Evolutionary conservation across 768 basidiomycete species (phyloP), one percentile per base, ranked within the genome.

Genomic region (Boletus insuetus): DNA sequence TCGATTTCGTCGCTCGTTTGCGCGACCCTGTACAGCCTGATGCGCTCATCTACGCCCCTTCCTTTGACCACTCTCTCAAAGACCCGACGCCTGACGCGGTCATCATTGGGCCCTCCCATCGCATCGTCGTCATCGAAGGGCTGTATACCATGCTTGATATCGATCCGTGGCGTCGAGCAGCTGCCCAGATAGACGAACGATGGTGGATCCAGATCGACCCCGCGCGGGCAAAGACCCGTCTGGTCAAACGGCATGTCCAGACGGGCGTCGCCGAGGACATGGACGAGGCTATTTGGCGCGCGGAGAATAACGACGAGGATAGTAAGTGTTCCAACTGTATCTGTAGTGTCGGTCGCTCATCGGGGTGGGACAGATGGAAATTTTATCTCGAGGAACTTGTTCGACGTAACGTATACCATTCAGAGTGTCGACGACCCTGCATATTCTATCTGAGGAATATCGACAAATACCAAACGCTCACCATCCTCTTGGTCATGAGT

Each of bases 61-160:
- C 90, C 0, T 98, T 97, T 69, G 83, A 86, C 50, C 95, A 97
- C 68, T 82, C 90, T 1, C 68, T 90, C 49, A 98, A 96, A 66
- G 95, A 98, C 65, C 94, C 94, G 0, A 75, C 75, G 0, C 80
- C 82, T 4, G 77, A 85, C 43, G 80, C 83, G 1, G 67, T 87
- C 24, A 65, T 74, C 4, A 79, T 98, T 26, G 63, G 74, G 24
- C 82, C 86, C 0, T 63, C 75, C 32, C 87, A 95, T 63, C 84
- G 89, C 13, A 81, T 98, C 51, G 79, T 97, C 41, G 68, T 98
- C 55, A 82, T 98, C 58, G 95, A 98, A 71, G 94, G 95, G 0
- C 72, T 97, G n/a, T 97, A 98, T 69, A 79, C 85, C 3, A 83
- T 92, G 62, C 79, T 97, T 29, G 76, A 82, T n/a, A 72, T 85